These are phyloP conservation scores for Lachnellula willkommii DNA, from an alignment of 2,329 filamentous ascomycete species.

Conservation along the genomic window DNA sequence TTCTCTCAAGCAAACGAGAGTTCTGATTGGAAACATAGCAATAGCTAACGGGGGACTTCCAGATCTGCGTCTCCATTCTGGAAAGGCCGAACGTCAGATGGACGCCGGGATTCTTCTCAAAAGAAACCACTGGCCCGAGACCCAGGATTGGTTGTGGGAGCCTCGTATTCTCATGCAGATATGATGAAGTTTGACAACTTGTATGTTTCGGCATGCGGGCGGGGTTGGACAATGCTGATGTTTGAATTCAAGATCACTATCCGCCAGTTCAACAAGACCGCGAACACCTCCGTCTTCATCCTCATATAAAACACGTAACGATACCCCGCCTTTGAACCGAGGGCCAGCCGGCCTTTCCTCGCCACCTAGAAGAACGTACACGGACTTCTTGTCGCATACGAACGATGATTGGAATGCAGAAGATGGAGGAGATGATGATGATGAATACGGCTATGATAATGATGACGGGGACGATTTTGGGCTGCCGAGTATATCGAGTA, in stretches of 20 bases:
- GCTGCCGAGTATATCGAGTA: constrained; percentile 83
- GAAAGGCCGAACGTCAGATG: constrained; percentile 55
- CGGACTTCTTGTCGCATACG: constrained; percentile 73
- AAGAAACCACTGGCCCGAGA: constrained; percentile 52
- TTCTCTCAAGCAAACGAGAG: not conserved
- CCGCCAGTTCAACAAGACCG: constrained; percentile 58
- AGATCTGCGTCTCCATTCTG: constrained; percentile 89
- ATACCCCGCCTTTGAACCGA: constrained; percentile 51
- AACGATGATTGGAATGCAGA: constrained; percentile 78
- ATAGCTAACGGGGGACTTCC: constrained; percentile 29
- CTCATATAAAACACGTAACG: constrained; percentile 47
- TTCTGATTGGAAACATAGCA: not conserved
- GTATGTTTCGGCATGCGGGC: constrained; percentile 44
- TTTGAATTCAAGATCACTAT: constrained; percentile 47
- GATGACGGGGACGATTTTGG: constrained; percentile 95
- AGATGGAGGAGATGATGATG: constrained; percentile 61
- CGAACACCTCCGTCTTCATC: constrained; percentile 68
- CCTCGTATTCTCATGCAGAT: constrained; percentile 93
- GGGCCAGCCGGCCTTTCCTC: constrained; percentile 50
- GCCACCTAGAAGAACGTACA: constrained; percentile 68
- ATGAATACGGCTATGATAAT: constrained; percentile 71
- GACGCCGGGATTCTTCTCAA: constrained; percentile 46
- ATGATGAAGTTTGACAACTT: constrained; percentile 81
- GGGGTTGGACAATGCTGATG: constrained; percentile 7
- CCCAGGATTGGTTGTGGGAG: constrained; percentile 75